Evolutionary conservation across 2,329 filamentous ascomycete species (phyloP).

Genomic region (Dactylellina drechsleri): DNA sequence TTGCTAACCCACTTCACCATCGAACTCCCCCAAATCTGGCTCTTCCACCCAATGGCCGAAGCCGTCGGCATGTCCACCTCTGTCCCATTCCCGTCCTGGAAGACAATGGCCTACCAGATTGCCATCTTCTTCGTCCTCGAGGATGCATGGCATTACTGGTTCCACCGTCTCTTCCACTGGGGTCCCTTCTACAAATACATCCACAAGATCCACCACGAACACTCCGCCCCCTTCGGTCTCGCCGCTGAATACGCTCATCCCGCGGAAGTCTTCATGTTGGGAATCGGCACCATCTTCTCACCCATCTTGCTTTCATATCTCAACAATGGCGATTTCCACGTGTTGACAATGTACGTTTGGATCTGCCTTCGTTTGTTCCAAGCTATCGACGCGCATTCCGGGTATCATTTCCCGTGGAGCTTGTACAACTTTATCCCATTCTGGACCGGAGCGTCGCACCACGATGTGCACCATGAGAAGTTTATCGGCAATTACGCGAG

Average conservation of each 20-base stretch:
- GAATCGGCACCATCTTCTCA: constrained; percentile 81
- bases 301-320: constrained; percentile 85
- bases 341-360: constrained; percentile 98
- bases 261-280: constrained; percentile 94
- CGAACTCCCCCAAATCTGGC: constrained; percentile 97
- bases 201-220: constrained; percentile 99
- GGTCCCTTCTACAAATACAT: constrained; percentile 94
- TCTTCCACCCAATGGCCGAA: constrained; percentile 96
- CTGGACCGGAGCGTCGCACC: constrained; percentile 97
- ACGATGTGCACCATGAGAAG: constrained; percentile 96
- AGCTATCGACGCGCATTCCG: constrained; percentile 96
- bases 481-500: constrained; percentile 98
- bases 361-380: constrained; percentile 93
- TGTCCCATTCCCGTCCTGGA: constrained; percentile 86
- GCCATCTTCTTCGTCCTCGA: constrained; percentile 94
- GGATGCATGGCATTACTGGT: constrained; percentile 98
- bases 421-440: constrained; percentile 94
- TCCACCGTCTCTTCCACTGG: constrained; percentile 91
- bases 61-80: constrained; percentile 88
- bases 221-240: constrained; percentile 95
- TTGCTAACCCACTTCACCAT: constrained; percentile 96
- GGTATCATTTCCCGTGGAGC: constrained; percentile 98
- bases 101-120: constrained; percentile 91
- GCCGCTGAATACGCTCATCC: constrained; percentile 98
- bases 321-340: constrained; percentile 82